Evolutionary conservation across 352 stramenopile genomes (phyloP), one percentile per base, ranked within the genome.

Genomic region (Phytophthora sp.): DNA sequence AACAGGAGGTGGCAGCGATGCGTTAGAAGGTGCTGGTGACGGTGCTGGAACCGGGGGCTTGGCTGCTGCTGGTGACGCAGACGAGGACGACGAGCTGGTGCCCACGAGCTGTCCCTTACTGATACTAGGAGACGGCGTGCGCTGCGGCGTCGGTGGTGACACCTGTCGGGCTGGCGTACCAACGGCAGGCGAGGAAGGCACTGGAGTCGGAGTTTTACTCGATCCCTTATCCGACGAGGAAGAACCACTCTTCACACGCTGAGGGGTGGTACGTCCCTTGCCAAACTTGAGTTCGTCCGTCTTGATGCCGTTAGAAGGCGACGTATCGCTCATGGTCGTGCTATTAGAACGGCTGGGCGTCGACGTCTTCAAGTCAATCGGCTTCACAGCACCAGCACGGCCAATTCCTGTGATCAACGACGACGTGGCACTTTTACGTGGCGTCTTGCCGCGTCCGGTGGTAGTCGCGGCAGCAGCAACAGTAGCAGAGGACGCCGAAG

Each of bases 331-430:
- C 69, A 89, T 93, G 31, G 27, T 77, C 2, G 67, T 73, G 23
- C 68, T 79, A 30, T 71, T 79, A 8, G 78, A 76, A 9, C 79
- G 76, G 74, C 71, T 90, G 3, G 83, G 73, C 8, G 77, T 77
- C 9, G 82, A 89, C n/a, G 76, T 80, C 80, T 94, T 94, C 30
- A 94, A 74, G 45, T 94, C 86, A 44, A 92, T 82, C 3, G 86
- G 78, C 61, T 94, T 94, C 7, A 92, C 82, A 2, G 79, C 79
- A 12, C 82, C 80, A 20, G 87, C 79, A 18, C 85, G 83, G 20
- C 87, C 84, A 57, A 93, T 95, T 54, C 84, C 83, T 49, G 82
- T 76, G 51, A 94, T 87, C 23, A 89, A 58, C 2, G 76, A 82
- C 15, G 80, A 57, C 18, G 79, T 79, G 6, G 77, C 72, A 45